Base-by-base conservation (phyloP, 176 grass and related monocot genomes). In the Thinopyrum elongatum region DNA sequence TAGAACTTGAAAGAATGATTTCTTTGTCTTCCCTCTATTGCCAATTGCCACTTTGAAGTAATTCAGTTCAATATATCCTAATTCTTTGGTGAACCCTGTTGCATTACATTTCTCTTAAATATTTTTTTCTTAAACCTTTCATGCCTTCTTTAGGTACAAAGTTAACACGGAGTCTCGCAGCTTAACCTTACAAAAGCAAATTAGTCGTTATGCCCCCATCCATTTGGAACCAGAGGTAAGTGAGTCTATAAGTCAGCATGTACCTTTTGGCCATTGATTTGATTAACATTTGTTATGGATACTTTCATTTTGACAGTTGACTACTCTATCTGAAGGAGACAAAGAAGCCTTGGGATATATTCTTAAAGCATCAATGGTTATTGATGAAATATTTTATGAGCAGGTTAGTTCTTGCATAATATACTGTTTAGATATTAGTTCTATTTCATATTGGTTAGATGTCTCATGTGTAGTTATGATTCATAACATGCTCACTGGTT, bases 381-480 rank as follows among this genome's bases (percentile, higher is more conserved):
- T 98, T 82, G 93, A 98, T 86, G 95, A 98, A 77, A 95, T 98
- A 38, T 98, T 95, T 82, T 84, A 98, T 79, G 79, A 90, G 57
- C 95, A 98, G 90, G 95, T 98, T 80, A 77, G 4, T 75, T 79
- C 64, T 76, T 82, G 78, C 47, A 47, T 73, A 12, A 53, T 44
- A 83, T 17, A 3, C 31, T 85, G 17, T 80, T 31, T 17, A 46
- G 8, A 73, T 81, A 46, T 39, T 33, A 46, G 73, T 42, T 86
- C 62, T 79, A 38, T 46, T 85, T 76, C 41, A 55, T 91, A 80
- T 58, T 87, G 81, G 11, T 76, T 91, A 42, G 38, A 34, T 55
- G 16, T 22, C 21, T 74, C 60, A 28, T 79, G 4, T 67, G 28
- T 35, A 74, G 61, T 46, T 83, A 82, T 47, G 73, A 87, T 77